A percentile compares a stretch with the other conserved stretches of the same genome.
Evolutionary conservation across 2,329 filamentous ascomycete genomes (phyloP).

Genomic region (Aspergillus fumigatiaffinis): DNA sequence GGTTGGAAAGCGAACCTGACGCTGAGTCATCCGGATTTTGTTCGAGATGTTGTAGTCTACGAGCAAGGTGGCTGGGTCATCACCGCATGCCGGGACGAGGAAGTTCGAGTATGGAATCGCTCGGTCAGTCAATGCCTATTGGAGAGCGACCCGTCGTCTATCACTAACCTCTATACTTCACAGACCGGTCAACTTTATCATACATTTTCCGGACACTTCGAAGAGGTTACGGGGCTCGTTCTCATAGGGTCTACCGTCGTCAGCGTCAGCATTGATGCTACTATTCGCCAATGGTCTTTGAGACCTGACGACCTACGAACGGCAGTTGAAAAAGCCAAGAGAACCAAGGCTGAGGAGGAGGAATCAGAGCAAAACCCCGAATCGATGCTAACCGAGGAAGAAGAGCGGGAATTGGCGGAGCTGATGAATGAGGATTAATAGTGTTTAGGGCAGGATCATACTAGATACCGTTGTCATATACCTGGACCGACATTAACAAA

Average conservation of each 20-base stretch:
- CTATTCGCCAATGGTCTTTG: constrained; percentile 79
- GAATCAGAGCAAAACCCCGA: constrained; percentile 47
- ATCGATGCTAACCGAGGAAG: constrained; percentile 71
- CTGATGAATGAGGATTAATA: constrained; percentile 69
- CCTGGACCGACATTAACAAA: not conserved
- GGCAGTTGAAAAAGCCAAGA: constrained; percentile 48
- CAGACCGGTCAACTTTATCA: constrained; percentile 69
- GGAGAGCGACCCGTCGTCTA: not conserved
- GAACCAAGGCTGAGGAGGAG: constrained; percentile 43
- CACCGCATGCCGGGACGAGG: constrained; percentile 86
- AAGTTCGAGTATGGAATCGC: constrained; percentile 84
- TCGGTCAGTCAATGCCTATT: constrained; percentile 34
- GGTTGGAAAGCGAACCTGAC: constrained; percentile 68
- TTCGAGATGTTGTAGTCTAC: constrained; percentile 71
- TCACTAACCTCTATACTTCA: constrained; percentile 18
- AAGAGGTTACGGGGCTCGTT: constrained; percentile 82
- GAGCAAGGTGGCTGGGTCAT: constrained; percentile 71
- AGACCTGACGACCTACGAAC: constrained; percentile 57
- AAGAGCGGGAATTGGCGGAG: constrained; percentile 88
- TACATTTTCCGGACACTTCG: constrained; percentile 77
- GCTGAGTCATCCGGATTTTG: constrained; percentile 82
- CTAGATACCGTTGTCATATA: not conserved
- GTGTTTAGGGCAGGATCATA: constrained; percentile 7
- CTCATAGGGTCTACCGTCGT: constrained; percentile 59
- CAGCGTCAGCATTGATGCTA: constrained; percentile 87